phyloP scores from a whole-genome alignment of 352 stramenopile genomes.

The Phytopythium kandeliae region DNA sequence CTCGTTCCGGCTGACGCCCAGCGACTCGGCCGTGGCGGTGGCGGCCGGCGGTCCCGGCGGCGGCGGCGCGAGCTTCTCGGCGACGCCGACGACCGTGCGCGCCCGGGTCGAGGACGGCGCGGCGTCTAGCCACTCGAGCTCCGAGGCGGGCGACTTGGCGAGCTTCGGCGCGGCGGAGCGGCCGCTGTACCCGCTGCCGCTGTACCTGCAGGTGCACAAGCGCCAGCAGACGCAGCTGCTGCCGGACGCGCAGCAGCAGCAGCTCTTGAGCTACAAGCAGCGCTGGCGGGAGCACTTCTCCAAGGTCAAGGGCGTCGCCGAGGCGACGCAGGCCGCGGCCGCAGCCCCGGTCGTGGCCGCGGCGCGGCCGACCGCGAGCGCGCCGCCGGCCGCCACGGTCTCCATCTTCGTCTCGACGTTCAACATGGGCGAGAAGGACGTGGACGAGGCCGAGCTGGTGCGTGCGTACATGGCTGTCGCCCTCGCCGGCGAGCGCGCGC shows the following conservation, averaged over 20 bases:
- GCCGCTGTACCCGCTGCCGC: not conserved
- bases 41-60: not conserved
- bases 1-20: slow-evolving; percentile 6
- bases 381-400: slow-evolving; percentile 14
- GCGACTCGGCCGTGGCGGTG: not conserved
- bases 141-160: not conserved
- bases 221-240: not conserved
- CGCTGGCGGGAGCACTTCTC: slow-evolving; percentile 7
- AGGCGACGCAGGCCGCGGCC: slow-evolving; percentile 7
- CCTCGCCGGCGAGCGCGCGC: no score
- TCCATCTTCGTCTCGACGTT: slow-evolving; percentile 79
- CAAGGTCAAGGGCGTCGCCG: slow-evolving; percentile 13
- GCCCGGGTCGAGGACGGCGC: not conserved
- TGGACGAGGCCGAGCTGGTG: slow-evolving; percentile 49
- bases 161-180: not conserved
- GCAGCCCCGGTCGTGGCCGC: not conserved
- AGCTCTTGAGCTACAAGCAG: slow-evolving; percentile 5
- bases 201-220: slow-evolving; percentile 5
- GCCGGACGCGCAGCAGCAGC: slow-evolving; percentile 3
- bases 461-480: no score
- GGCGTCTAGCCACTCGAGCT: not conserved
- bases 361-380: slow-evolving; percentile 8
- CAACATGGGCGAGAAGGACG: slow-evolving; percentile 82
- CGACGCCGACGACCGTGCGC: not conserved
- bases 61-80: not conserved